These are phyloP conservation scores for Croton laevigatus DNA, from an alignment of 441 rosid species.

Conservation along the genomic window DNA sequence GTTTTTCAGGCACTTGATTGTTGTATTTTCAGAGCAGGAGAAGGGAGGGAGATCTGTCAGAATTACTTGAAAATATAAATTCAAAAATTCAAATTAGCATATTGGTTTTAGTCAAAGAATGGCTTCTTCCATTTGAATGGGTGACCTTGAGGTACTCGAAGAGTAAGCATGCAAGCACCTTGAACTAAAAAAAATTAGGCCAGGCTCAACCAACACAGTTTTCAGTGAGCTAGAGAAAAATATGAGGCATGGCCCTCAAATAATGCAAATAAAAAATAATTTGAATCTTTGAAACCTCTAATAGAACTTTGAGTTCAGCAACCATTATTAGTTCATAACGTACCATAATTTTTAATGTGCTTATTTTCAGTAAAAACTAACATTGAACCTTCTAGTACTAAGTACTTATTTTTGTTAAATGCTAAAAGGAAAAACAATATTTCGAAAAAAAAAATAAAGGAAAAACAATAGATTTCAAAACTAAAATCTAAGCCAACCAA, in stretches of 20 bases:
- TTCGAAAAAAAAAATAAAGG: no score
- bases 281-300: neutral
- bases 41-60: neutral
- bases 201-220: neutral
- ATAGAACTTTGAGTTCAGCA: neutral
- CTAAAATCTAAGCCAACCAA: neutral
- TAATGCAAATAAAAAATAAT: no score
- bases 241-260: neutral
- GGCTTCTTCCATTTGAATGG: neutral
- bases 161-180: neutral
- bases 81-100: neutral
- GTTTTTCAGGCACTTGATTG: neutral
- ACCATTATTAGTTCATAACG: neutral
- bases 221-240: neutral
- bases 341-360: neutral
- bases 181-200: neutral
- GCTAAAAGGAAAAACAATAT: no score
- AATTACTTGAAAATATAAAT: neutral
- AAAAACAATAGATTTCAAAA: neutral
- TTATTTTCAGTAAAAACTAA: neutral
- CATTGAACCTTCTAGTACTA: no score
- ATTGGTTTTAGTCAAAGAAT: neutral
- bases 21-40: neutral
- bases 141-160: neutral
- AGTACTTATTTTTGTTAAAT: no score